Conservation (phyloP, 1,284 basidiomycete species). For the Pseudozyma thailandica region DNA sequence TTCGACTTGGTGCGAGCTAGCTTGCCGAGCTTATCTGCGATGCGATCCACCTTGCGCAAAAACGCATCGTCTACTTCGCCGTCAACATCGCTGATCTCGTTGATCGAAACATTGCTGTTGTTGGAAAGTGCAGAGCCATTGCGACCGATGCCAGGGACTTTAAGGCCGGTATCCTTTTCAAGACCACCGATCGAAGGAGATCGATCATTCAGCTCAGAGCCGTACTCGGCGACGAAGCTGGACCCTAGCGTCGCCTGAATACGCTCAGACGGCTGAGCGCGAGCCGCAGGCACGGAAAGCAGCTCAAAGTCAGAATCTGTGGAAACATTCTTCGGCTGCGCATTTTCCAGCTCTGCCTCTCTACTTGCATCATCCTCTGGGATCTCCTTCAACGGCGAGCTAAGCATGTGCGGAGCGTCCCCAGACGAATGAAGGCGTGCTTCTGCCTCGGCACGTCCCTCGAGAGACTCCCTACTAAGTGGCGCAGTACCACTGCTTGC, state of each 20-base stretch:
- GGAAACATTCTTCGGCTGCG: background rate
- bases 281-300: conserved; percentile 4
- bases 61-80: conserved; percentile 44
- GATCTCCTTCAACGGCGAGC: conserved; percentile 27
- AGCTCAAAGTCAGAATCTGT: conserved; percentile 23
- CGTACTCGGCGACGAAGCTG: conserved; percentile 41
- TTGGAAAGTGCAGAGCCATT: conserved; percentile 10
- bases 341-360: conserved; percentile 2
- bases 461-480: conserved; percentile 17
- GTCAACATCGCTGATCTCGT: conserved; percentile 39
- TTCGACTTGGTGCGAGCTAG: conserved; percentile 22
- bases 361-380: conserved; percentile 23
- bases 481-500: conserved; percentile 28
- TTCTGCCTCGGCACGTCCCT: conserved; percentile 18
- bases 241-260: conserved; percentile 41
- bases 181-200: conserved; percentile 15
- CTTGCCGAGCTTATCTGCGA: conserved; percentile 46
- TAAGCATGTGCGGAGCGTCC: conserved; percentile 17
- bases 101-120: conserved; percentile 23
- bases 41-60: conserved; percentile 42
- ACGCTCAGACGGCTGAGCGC: conserved; percentile 32
- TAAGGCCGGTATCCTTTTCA: conserved; percentile 11
- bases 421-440: conserved; percentile 14
- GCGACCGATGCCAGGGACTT: background rate
- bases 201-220: conserved; percentile 23